Evolutionary conservation across 306 rosid species (phyloP), one percentile per base, ranked within the genome.

Genomic region (Fragaria nilgerrensis): DNA sequence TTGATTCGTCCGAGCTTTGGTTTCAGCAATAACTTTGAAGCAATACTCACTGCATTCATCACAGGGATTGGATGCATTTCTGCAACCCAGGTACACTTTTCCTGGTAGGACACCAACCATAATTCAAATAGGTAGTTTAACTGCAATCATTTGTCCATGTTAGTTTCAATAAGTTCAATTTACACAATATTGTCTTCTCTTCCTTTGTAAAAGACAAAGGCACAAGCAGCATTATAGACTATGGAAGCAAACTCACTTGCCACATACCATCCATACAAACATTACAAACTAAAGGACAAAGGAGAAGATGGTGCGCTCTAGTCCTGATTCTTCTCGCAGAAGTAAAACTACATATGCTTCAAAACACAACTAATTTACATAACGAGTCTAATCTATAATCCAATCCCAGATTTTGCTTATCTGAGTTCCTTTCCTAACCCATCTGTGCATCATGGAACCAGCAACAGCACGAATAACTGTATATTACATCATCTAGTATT

Each of bases 11-110:
- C 75, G 84, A 77, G 88, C 71, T 84, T 85, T 95, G 72, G 89
- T 62, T 85, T 88, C 93, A 53, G 97, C 92, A 0, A 89, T 95
- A 17, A 90, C 77, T 80, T 77, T 81, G 73, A 95, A 92, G 82
- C 97, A 95, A 83, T 79, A 95, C 75, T 95, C 95, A 59, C 85
- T 90, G 71, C 98, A 95, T 72, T 90, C 98, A 70, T 95, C 97
- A 78, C 68, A 89, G 12, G 93, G 97, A 75, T 89, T 95, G 23
- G 88, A 77, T 7, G 93, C 92, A 77, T 95, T 95, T 77, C 97
- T 85, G 85, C 97, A 95, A 86, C 92, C 92, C 5, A 90, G 97
- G 89, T 92, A 95, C 71, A 85, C 96, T 39, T 87, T 90, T 81
- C 93, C 83, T 56, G 27, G 0, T 4, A 19, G 32, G 29, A 13